These are phyloP conservation scores for Diaporthe sp. DNA, from an alignment of 2,329 filamentous ascomycete genomes.

Conservation along the genomic window DNA sequence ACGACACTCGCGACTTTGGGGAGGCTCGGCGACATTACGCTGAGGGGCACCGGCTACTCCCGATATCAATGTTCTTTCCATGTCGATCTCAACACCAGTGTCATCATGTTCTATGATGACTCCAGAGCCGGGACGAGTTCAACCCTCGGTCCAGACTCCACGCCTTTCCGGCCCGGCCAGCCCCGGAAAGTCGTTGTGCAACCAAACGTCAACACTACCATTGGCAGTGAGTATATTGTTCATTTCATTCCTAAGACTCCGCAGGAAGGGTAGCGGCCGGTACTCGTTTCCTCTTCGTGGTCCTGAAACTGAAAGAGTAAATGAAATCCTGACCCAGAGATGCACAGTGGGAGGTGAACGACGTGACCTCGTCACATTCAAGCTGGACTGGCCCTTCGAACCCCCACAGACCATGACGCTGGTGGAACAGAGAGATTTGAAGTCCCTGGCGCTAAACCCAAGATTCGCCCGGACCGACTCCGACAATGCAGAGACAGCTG, in stretches of 20 bases:
- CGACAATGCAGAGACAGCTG: not conserved
- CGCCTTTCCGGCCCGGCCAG: not conserved
- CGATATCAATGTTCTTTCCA: constrained; percentile 37
- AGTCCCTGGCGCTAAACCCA: not conserved
- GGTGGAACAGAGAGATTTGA: not conserved
- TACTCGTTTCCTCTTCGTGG: too few species aligned
- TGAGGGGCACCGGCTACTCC: constrained; percentile 3
- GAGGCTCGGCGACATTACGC: not conserved
- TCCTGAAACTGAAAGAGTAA: not conserved
- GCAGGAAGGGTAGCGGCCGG: too few species aligned
- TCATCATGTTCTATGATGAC: constrained; percentile 38
- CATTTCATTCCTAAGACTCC: not conserved
- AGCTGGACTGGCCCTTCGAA: constrained; percentile 13
- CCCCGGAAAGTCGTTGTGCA: constrained; percentile 28
- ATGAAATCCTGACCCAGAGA: not conserved
- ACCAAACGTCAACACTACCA: constrained; percentile 2
- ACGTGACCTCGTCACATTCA: constrained; percentile 23
- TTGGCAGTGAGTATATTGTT: constrained; percentile 15
- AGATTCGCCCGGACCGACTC: constrained; percentile 10
- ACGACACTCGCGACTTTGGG: constrained; percentile 11
- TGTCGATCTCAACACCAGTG: constrained; percentile 11
- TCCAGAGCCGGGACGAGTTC: constrained; percentile 26
- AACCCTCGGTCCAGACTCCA: constrained; percentile 28
- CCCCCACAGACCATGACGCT: not conserved
- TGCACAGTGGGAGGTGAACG: constrained; percentile 26